Evolutionary conservation across 108 stramenopile genomes (phyloP).

Genomic region (Nitzschia palea): DNA sequence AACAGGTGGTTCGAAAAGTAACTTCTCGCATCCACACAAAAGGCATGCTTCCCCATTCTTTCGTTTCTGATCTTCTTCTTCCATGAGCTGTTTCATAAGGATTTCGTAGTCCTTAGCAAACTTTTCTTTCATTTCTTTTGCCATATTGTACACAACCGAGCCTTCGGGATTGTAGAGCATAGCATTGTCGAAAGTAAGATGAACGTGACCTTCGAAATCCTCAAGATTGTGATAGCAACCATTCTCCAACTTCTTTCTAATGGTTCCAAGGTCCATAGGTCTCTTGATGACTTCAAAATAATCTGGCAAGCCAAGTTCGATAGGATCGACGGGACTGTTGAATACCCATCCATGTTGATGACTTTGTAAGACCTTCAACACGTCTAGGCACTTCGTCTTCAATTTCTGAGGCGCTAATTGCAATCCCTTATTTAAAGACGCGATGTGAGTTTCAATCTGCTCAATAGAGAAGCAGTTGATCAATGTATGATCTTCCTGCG

Average conservation of each 20-base stretch:
- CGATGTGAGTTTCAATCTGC: constrained; percentile 93
- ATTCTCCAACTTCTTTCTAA: constrained; percentile 90
- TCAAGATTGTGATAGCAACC: constrained; percentile 86
- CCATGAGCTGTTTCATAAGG: constrained; percentile 76
- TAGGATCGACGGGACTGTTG: constrained; percentile 93
- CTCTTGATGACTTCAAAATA: constrained; percentile 94
- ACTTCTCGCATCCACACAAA: constrained; percentile 92
- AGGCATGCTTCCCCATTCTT: constrained; percentile 93
- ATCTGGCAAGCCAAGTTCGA: constrained; percentile 92
- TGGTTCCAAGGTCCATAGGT: constrained; percentile 98
- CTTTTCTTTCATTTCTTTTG: constrained; percentile 84
- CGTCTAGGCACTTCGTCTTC: constrained; percentile 78
- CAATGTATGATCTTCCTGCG: constrained; percentile 93
- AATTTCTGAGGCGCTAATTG: constrained; percentile 75
- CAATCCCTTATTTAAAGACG: constrained; percentile 85
- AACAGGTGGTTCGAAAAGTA: constrained; percentile 95
- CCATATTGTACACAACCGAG: constrained; percentile 77
- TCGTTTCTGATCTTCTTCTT: constrained; percentile 87
- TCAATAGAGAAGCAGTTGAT: constrained; percentile 92
- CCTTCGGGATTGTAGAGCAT: constrained; percentile 95
- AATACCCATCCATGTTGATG: constrained; percentile 92
- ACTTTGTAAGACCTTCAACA: constrained; percentile 86
- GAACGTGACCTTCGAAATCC: constrained; percentile 83
- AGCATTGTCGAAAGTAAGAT: constrained; percentile 96
- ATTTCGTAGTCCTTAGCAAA: constrained; percentile 68